Evolutionary conservation across 768 basidiomycete species (phyloP), one percentile per base, ranked within the genome.

Genomic region (Suillus tomentosus): DNA sequence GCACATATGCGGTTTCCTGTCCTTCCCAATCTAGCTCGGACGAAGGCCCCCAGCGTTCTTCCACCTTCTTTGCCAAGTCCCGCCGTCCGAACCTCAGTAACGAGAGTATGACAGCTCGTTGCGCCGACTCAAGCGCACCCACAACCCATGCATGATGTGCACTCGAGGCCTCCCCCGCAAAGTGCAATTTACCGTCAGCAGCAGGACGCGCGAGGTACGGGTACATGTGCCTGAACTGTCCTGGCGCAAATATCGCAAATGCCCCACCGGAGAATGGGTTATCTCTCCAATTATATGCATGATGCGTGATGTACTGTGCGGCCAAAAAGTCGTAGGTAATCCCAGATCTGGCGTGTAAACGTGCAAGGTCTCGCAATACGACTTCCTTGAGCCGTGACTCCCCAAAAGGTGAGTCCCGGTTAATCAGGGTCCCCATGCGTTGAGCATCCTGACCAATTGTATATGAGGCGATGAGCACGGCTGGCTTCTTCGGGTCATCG

Each of bases 51-150:
- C 56, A 58, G 24, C 56, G 56, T 15, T 58, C 24, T 58, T 58
- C 56, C 22, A 58, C 56, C 56, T 19, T 58, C 39, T 58, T 58
- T 10, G 56, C 37, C 56, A 58, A 57, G 39, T 57, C 56, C 22
- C 9, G 10, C 15, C 56, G 56, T 11, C 39, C 56, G 17, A 58
- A 58, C 39, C 55, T 24, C 56, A 58, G 56, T 22, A 40, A 40
- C 15, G 56, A 58, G 39, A 58, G 56, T 27, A 58, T 58, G 39
- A 58, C 56, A 5, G 56, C 56, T 17, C 56, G 39, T 27, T 58
- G 56, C 39, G 56, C 56, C 24, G 39, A 58, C 39, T 58, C 56
- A 6, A 40, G 56, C 9, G 39, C 56, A 40, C 56, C 56, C 15
- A 58, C 39, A 24, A 40, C 39, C 56, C 56, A 58, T 27, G 39